Conservation (phyloP, 2,329 filamentous ascomycete species). For the Penicillium hordei region DNA sequence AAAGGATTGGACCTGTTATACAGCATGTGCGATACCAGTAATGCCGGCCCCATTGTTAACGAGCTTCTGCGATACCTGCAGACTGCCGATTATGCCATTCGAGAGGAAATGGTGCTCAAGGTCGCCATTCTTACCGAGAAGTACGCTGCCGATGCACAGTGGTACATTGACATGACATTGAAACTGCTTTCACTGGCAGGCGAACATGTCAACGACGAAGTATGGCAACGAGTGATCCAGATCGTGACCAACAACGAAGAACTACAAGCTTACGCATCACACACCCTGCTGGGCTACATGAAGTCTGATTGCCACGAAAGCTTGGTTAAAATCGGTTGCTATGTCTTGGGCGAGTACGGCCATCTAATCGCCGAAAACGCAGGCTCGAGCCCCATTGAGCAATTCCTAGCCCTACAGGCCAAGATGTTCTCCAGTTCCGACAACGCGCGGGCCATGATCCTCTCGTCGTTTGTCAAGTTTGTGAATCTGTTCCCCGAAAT, state of each 20-base stretch:
- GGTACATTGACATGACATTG: constrained; percentile 98
- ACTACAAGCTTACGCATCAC: constrained; percentile 91
- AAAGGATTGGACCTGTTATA: constrained; percentile 96
- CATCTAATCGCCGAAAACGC: constrained; percentile 91
- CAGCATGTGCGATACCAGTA: constrained; percentile 98
- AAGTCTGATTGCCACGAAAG: constrained; percentile 96
- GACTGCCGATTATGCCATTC: constrained; percentile 94
- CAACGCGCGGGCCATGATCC: constrained; percentile 85
- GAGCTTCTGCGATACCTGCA: constrained; percentile 93
- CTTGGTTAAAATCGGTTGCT: constrained; percentile 94
- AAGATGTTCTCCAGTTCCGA: constrained; percentile 90
- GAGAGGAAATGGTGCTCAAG: constrained; percentile 99
- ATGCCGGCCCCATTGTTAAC: constrained; percentile 87
- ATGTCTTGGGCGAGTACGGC: constrained; percentile 93
- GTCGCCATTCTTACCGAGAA: constrained; percentile 98
- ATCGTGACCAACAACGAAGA: constrained; percentile 99
- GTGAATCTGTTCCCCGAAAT: constrained; percentile 98
- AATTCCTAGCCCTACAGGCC: constrained; percentile 85
- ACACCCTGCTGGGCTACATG: constrained; percentile 88
- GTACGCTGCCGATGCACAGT: constrained; percentile 96
- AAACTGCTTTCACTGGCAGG: constrained; percentile 93
- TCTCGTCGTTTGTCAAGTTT: constrained; percentile 96
- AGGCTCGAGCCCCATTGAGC: constrained; percentile 93
- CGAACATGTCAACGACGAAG: constrained; percentile 97
- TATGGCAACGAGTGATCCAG: constrained; percentile 98